Evolutionary conservation across 345 rosid genomes (phyloP).

Genomic region (Ceriops decandra): DNA sequence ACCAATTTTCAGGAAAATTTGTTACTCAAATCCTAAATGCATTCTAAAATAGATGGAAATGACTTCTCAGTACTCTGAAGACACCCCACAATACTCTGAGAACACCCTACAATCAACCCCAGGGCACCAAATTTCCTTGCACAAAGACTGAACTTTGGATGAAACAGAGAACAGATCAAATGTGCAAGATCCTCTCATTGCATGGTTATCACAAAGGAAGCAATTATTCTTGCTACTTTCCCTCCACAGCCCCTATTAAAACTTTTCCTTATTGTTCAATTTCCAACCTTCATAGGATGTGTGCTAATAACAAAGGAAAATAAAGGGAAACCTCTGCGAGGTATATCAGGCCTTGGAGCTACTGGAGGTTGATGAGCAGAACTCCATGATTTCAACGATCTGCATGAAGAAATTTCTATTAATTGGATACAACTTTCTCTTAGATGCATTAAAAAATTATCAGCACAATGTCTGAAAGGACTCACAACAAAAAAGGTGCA

Average conservation of each 20-base stretch:
- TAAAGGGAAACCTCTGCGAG: slow-evolving; percentile 53
- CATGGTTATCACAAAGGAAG: neutral
- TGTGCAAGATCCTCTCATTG: neutral
- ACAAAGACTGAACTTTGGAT: neutral
- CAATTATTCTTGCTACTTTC: neutral
- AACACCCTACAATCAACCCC: neutral
- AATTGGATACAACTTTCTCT: neutral
- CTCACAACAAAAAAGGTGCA: slow-evolving; percentile 86
- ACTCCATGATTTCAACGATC: slow-evolving; percentile 75
- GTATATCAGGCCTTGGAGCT: slow-evolving; percentile 57
- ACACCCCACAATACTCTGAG: no score
- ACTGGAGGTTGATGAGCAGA: slow-evolving; percentile 51
- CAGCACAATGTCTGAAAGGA: slow-evolving; percentile 8
- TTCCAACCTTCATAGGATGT: neutral
- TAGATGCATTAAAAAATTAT: neutral
- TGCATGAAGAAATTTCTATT: slow-evolving; percentile 31
- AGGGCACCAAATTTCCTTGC: neutral
- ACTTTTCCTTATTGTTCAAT: neutral
- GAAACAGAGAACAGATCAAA: neutral
- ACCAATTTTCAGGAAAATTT: neutral
- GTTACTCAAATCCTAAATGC: neutral
- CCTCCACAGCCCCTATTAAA: neutral
- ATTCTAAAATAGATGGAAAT: neutral
- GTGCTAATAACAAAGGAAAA: slow-evolving; percentile 6
- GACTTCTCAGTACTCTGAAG: neutral